These are phyloP conservation scores for Aspergillus bertholletiae DNA, from an alignment of 495 filamentous ascomycete species.

Conservation along the genomic window DNA sequence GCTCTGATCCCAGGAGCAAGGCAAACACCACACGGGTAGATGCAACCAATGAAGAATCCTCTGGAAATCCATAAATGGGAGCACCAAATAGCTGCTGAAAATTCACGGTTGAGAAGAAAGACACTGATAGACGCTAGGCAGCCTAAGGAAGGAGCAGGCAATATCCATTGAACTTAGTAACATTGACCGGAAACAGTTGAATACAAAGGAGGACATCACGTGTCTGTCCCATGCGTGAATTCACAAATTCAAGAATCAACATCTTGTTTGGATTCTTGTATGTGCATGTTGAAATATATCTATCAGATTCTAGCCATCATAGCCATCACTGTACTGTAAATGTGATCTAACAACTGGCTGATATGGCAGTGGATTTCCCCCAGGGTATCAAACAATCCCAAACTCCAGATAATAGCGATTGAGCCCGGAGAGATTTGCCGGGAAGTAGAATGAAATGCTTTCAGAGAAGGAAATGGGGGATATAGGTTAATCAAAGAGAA, in stretches of 20 bases:
- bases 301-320: conserved; percentile 14
- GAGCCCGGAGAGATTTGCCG: not conserved
- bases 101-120: not conserved
- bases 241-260: not conserved
- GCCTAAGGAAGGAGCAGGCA: not conserved
- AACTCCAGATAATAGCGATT: conserved; percentile 18
- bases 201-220: not conserved
- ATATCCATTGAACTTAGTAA: too few species aligned
- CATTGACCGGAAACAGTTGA: not conserved
- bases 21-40: conserved; percentile 8
- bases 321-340: conserved; percentile 9
- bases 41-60: conserved; percentile 10
- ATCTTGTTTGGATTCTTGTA: not conserved
- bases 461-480: not conserved
- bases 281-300: conserved; percentile 9
- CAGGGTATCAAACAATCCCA: conserved; percentile 26
- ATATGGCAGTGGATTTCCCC: conserved; percentile 18
- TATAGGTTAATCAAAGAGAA: not conserved
- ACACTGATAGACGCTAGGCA: not conserved
- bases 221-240: not conserved
- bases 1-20: not conserved
- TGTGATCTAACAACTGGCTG: conserved; percentile 6
- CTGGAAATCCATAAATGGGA: too few species aligned
- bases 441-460: not conserved
- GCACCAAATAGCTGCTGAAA: not conserved